A percentile compares a stretch with the other conserved stretches of the same genome.
Evolutionary conservation across 805 yeast species (phyloP).

Genomic region (Candida tallmaniae): DNA sequence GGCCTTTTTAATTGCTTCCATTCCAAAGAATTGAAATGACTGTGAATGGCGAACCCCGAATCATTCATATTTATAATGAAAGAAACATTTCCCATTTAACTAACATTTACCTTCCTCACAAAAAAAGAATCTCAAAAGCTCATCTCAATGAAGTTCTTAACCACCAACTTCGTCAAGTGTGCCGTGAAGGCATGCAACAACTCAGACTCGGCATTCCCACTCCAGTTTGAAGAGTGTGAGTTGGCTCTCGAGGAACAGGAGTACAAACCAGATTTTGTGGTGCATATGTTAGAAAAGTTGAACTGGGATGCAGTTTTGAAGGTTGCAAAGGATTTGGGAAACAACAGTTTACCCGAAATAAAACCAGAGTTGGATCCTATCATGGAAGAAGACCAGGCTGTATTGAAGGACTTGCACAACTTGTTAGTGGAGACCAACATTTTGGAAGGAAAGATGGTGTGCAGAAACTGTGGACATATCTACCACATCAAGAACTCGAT

Average conservation of each 20-base stretch:
- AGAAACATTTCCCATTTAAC: too few species aligned
- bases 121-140: too few species aligned
- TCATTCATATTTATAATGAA: too few species aligned
- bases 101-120: too few species aligned
- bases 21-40: too few species aligned
- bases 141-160: slow-evolving; percentile 84
- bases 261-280: slow-evolving; percentile 74
- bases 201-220: slow-evolving; percentile 75
- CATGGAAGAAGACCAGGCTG: slow-evolving; percentile 45
- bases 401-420: slow-evolving; percentile 72
- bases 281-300: slow-evolving; percentile 70
- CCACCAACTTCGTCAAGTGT: slow-evolving; percentile 96
- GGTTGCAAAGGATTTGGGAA: slow-evolving; percentile 71
- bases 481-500: slow-evolving; percentile 90
- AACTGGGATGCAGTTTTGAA: slow-evolving; percentile 82
- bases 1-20: too few species aligned
- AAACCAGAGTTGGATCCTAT: slow-evolving; percentile 61
- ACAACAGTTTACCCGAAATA: slow-evolving; percentile 50
- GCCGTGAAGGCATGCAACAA: slow-evolving; percentile 79
- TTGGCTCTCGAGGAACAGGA: slow-evolving; percentile 76
- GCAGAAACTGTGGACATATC: slow-evolving; percentile 80
- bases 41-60: too few species aligned
- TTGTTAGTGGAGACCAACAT: slow-evolving; percentile 83
- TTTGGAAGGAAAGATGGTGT: slow-evolving; percentile 82
- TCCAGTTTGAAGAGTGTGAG: slow-evolving; percentile 62